Evolutionary conservation across 1,284 basidiomycete genomes (phyloP).

Genomic region (Ceratobasidium sp.): DNA sequence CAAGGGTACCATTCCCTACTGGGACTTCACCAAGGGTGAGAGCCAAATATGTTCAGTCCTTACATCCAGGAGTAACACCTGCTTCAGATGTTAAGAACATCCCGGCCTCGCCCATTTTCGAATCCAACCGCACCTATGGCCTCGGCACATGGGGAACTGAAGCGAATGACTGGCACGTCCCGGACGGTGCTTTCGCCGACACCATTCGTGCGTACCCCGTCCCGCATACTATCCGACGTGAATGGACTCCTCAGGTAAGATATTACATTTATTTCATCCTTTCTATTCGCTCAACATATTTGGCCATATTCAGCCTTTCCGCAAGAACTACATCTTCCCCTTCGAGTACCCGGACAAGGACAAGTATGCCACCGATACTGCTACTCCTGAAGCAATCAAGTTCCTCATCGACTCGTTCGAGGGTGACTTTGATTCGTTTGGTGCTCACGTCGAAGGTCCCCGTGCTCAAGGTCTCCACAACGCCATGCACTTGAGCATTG

Average conservation of each 20-base stretch:
- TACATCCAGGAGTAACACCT: no score
- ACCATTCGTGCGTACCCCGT: constrained; percentile 36
- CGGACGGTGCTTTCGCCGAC: constrained; percentile 37
- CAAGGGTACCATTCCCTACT: constrained; percentile 23
- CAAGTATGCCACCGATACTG: constrained; percentile 30
- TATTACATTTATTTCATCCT: not conserved
- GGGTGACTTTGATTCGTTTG: constrained; percentile 36
- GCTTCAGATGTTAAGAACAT: constrained; percentile 5
- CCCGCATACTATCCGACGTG: constrained; percentile 33
- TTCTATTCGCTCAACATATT: not conserved
- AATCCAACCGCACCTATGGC: constrained; percentile 14
- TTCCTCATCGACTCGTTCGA: constrained; percentile 23
- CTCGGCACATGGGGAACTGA: constrained; percentile 18
- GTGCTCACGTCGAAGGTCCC: constrained; percentile 30
- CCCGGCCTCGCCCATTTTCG: constrained; percentile 14
- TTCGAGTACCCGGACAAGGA: constrained; percentile 34
- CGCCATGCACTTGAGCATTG: constrained; percentile 24
- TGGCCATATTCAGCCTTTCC: constrained; percentile 22
- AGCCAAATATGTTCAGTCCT: no score
- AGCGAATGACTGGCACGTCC: constrained; percentile 4
- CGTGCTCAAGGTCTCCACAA: constrained; percentile 39
- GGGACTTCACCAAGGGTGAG: constrained; percentile 10
- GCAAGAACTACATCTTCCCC: constrained; percentile 36
- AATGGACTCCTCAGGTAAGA: constrained; percentile 30
- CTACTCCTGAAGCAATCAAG: constrained; percentile 34